Base-by-base conservation (phyloP, 768 basidiomycete genomes). In the Boletales sp. region DNA sequence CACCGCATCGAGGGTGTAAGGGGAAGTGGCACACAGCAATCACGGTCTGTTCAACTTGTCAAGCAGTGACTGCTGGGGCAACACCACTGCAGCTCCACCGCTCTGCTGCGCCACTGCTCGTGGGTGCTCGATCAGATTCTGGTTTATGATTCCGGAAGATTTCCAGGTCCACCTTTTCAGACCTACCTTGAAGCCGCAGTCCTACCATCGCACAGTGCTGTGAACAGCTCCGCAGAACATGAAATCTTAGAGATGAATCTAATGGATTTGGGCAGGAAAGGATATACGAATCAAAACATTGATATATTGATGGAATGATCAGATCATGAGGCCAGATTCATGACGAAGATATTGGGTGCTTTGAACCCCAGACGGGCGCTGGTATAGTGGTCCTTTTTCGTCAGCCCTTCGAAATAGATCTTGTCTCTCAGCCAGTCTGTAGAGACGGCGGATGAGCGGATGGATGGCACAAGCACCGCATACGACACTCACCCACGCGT, bases 391-490 rank as follows among this genome's bases (percentile, higher is more conserved):
- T 89, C 86, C 54, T 84, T 79, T 61, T 74, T 80, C 11, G 56
- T 56, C 48, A 92, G 58, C 14, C 76, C 74, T 51, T 91, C 88
- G 51, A 91, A 90, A 65, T 75, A 88, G 18, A 77, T 72, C 47
- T 78, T 75, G 47, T 90, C 90, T 39, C 85, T 77, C 17, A 91
- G 76, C 87, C 87, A 91, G 59, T 90, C 89, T 89, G 49, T 6
- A 36, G 21, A 40, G 40, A 31, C 34, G 13, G 35, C 15, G 34
- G 13, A 37, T 61, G 4, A 57, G 37, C 29, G 18, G 19, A 39
- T 32, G 34, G 13, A 34, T 34, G 2, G 32, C 15, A n/a, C 31
- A 19, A n/a, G 4, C 10, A 32, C 8, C 19, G 4, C 15, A 18
- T 8, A n/a, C 0, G 38, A 32, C 24, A 74, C 85, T 56, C 56